Conservation (phyloP, 768 basidiomycete genomes). For the Cantharellus anzutake region DNA sequence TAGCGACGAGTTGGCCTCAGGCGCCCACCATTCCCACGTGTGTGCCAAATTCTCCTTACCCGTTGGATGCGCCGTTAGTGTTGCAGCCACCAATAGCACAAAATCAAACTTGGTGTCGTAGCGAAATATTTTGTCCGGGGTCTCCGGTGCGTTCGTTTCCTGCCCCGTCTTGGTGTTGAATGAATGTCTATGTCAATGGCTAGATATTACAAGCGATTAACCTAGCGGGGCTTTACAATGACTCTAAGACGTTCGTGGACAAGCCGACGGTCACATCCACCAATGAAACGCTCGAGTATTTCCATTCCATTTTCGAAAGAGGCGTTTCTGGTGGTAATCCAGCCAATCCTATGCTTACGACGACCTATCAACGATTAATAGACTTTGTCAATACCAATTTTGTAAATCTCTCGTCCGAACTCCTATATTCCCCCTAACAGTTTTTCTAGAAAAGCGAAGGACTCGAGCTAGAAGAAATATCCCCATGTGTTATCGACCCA, state of each 20-base stretch:
- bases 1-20: no score
- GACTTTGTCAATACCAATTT: constrained; percentile 60
- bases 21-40: no score
- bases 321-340: constrained; percentile 4
- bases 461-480: constrained; percentile 54
- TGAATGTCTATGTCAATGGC: no score
- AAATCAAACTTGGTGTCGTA: no score
- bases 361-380: constrained; percentile 46
- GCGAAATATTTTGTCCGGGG: no score
- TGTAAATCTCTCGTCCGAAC: not conserved
- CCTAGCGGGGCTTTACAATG: constrained; percentile 49
- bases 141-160: no score
- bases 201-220: constrained; percentile 76
- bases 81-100: no score
- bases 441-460: constrained; percentile 43
- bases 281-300: constrained; percentile 51
- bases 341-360: no score
- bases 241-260: constrained; percentile 82
- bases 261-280: constrained; percentile 57
- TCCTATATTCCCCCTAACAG: not conserved
- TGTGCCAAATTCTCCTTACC: no score
- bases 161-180: no score
- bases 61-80: no score
- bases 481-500: no score
- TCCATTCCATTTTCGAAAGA: constrained; percentile 13